phyloP scores from a whole-genome alignment of 1,284 basidiomycete species.

The Boletus smithii region DNA sequence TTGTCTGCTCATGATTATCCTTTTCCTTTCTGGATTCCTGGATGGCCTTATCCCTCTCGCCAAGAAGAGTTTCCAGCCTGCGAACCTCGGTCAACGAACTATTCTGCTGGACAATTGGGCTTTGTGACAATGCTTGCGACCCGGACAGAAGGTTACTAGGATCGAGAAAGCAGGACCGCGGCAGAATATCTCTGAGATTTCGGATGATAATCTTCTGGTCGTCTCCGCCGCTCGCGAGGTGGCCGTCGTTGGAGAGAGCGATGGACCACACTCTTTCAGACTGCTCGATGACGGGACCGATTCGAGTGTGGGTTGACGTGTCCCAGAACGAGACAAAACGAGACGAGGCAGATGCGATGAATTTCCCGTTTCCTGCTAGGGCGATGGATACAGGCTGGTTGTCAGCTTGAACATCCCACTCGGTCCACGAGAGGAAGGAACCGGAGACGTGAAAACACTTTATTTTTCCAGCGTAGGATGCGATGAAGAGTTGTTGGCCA shows the following conservation, averaged over 20 bases:
- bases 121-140: background rate
- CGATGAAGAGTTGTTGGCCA: background rate
- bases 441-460: constrained; percentile 7
- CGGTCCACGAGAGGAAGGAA: constrained; percentile 5
- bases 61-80: constrained; percentile 1
- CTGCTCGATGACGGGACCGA: constrained; percentile 3
- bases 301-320: constrained; percentile 1
- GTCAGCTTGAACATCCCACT: constrained; percentile 1
- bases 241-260: constrained; percentile 1
- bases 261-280: constrained; percentile 4
- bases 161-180: constrained; percentile 3
- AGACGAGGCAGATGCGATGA: constrained; percentile 2
- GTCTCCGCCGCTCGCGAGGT: constrained; percentile 4
- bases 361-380: constrained; percentile 8
- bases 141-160: background rate
- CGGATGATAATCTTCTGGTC: constrained; percentile 6
- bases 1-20: constrained; percentile 1
- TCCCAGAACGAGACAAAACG: constrained; percentile 8
- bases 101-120: background rate
- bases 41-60: constrained; percentile 1
- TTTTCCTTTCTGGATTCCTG: background rate
- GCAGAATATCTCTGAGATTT: constrained; percentile 1
- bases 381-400: constrained; percentile 6
- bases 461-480: constrained; percentile 5
- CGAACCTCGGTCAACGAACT: background rate